Conservation (phyloP, 2,329 filamentous ascomycete species). For the Ceratocystis huliohia region DNA sequence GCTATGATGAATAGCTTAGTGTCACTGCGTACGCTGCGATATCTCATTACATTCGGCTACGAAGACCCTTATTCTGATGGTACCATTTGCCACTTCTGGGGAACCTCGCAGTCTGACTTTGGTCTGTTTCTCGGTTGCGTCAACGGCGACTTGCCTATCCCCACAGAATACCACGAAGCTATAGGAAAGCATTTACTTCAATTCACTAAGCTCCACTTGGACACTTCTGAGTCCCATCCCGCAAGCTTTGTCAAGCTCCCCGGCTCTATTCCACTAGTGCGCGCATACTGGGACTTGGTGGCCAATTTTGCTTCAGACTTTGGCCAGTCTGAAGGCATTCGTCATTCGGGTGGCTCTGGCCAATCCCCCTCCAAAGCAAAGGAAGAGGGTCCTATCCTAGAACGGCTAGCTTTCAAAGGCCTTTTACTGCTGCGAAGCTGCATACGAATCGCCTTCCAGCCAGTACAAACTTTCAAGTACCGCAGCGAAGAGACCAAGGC, state of each 20-base stretch:
- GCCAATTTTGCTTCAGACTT: constrained; percentile 64
- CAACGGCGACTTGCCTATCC: constrained; percentile 41
- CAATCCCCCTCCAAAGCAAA: constrained; percentile 35
- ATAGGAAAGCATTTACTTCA: constrained; percentile 83
- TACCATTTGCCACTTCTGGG: constrained; percentile 70
- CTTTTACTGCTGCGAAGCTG: constrained; percentile 72
- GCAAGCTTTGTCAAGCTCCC: constrained; percentile 74
- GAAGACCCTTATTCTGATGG: constrained; percentile 69
- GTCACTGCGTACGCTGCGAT: constrained; percentile 65
- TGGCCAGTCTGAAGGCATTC: constrained; percentile 46
- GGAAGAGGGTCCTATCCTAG: constrained; percentile 51
- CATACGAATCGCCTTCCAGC: constrained; percentile 71
- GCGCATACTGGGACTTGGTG: constrained; percentile 75
- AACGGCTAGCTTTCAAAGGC: constrained; percentile 71
- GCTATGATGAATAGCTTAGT: constrained; percentile 66
- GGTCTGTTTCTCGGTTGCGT: constrained; percentile 58
- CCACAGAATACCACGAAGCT: constrained; percentile 43
- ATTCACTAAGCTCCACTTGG: constrained; percentile 79
- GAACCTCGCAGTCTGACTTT: constrained; percentile 62
- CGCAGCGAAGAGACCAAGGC: constrained; percentile 59
- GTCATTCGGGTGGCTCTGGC: constrained; percentile 32
- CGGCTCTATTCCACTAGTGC: constrained; percentile 62
- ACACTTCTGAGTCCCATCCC: constrained; percentile 68
- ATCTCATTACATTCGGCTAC: constrained; percentile 69
- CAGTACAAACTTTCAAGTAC: constrained; percentile 72